Evolutionary conservation across 768 basidiomycete genomes (phyloP).

Genomic region (Clavaria fumosa): DNA sequence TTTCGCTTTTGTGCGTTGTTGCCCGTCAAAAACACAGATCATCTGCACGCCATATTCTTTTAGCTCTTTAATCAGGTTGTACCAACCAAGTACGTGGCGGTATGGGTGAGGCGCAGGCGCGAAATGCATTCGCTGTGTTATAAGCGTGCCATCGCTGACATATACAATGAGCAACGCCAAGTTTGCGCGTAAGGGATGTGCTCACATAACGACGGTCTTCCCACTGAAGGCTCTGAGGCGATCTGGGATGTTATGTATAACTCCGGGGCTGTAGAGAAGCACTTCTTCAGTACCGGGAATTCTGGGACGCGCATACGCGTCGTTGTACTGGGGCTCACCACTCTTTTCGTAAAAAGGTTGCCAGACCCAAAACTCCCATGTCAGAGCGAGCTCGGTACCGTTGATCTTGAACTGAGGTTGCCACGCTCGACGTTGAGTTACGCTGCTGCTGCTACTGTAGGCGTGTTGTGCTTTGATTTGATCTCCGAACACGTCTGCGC

Average conservation of each 20-base stretch:
- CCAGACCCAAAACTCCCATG: conserved; percentile 63
- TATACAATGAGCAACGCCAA: conserved; percentile 6
- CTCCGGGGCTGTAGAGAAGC: conserved; percentile 35
- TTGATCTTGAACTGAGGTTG: no score
- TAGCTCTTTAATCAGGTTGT: conserved; percentile 49
- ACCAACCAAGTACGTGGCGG: conserved; percentile 71
- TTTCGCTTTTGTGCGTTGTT: conserved; percentile 51
- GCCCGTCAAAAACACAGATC: conserved; percentile 73
- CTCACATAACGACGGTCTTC: conserved; percentile 64
- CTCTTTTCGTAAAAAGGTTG: conserved; percentile 57
- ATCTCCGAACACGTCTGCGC: no score
- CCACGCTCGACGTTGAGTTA: no score
- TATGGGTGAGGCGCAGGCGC: conserved; percentile 44
- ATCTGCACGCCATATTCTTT: conserved; percentile 37
- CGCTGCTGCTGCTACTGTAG: no score
- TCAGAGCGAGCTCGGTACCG: no score
- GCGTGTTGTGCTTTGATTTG: no score
- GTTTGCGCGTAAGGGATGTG: conserved; percentile 6
- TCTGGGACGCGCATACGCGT: no score
- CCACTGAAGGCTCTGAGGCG: conserved; percentile 46
- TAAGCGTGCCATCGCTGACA: conserved; percentile 66
- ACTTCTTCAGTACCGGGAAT: neutral
- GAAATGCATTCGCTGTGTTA: conserved; percentile 74
- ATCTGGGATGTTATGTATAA: conserved; percentile 46
- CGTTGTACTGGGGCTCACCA: no score